Base-by-base conservation (phyloP, 177 flowering plant species). In the Telopea speciosissima region DNA sequence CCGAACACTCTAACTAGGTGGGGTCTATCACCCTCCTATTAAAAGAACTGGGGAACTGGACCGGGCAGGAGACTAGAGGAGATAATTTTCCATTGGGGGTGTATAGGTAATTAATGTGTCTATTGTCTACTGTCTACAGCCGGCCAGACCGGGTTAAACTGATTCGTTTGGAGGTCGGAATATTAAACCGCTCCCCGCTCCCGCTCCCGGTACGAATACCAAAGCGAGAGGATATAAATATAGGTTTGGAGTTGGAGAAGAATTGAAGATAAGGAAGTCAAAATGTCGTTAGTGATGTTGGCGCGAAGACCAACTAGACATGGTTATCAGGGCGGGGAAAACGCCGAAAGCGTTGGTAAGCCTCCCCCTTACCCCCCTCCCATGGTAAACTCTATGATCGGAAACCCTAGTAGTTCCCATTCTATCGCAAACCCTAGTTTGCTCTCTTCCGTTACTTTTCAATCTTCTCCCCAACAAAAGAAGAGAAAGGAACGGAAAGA, bases 351-450 rank as follows among this genome's bases (percentile, higher is more conserved):
- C 22, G 42, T 56, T 77, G 75, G 72, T 44, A 21, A 33, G 76
- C 81, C 82, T 42, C 72, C 65, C 76, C 40, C 73, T 63, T 13
- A 5, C 40, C 72, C 65, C 76, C 40, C 73, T 63, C 9, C 40
- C 40, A 36, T 36, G 40, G 40, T 28, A 23, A 21, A 5, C 45
- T 63, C 23, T 49, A 52, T 36, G 40, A 36, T 19, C 68, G 21
- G 56, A 33, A 65, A 56, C 68, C 70, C 70, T 63, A 70, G 25
- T 68, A 28, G 17, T 49, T 54, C 24, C 42, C 45, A 36, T 68
- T 25, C 56, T 13, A 22, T 44, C 24, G 40, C 21, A 25, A 40
- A 24, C 65, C 19, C 65, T 28, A 66, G 19, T 49, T n/a, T 24
- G 66, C n/a, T 19, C 40, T 45, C 23, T 62, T 14, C 65, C 36